Percentiles rank a stretch among this genome's conserved stretches.
These are phyloP conservation scores for Chaetomiaceae sp. DNA, from an alignment of 2,329 filamentous ascomycete genomes.

Conservation along the genomic window DNA sequence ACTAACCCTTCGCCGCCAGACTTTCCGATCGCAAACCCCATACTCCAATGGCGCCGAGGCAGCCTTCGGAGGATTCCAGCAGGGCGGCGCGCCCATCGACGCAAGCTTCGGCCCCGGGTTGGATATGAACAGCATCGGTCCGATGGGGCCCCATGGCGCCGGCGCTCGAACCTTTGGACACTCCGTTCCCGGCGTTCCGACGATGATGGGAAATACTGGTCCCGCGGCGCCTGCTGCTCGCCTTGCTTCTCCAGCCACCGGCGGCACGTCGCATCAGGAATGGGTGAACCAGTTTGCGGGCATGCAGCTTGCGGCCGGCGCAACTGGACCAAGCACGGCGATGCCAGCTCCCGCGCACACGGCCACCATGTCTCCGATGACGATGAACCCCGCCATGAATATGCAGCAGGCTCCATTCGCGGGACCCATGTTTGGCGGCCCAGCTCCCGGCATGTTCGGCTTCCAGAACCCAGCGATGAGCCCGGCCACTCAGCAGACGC, in stretches of 20 bases:
- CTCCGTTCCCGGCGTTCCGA: constrained; percentile 6
- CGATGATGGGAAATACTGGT: constrained; percentile 7
- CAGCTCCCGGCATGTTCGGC: background rate
- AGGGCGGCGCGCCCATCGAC: constrained; percentile 10
- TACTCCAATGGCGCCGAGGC: constrained; percentile 15
- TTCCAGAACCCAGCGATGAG: constrained; percentile 8
- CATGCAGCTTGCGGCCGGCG: constrained; percentile 20
- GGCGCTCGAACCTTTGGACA: background rate
- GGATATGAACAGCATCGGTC: constrained; percentile 11
- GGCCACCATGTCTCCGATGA: constrained; percentile 3
- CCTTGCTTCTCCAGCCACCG: constrained; percentile 16
- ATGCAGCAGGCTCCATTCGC: constrained; percentile 6
- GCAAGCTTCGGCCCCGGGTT: constrained; percentile 7
- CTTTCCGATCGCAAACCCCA: constrained; percentile 23
- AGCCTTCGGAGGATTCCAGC: constrained; percentile 25
- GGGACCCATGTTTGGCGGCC: constrained; percentile 6
- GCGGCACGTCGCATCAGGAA: constrained; percentile 14
- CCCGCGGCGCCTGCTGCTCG: constrained; percentile 14
- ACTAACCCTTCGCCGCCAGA: constrained; percentile 18
- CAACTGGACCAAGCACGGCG: constrained; percentile 7
- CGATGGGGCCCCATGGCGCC: background rate
- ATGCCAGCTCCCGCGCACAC: constrained; percentile 2
- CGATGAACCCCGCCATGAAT: constrained; percentile 6
- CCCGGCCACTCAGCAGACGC: background rate
- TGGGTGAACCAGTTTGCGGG: constrained; percentile 24